phyloP scores from a whole-genome alignment of 2,329 filamentous ascomycete genomes.

The Hypomyces rosellus region DNA sequence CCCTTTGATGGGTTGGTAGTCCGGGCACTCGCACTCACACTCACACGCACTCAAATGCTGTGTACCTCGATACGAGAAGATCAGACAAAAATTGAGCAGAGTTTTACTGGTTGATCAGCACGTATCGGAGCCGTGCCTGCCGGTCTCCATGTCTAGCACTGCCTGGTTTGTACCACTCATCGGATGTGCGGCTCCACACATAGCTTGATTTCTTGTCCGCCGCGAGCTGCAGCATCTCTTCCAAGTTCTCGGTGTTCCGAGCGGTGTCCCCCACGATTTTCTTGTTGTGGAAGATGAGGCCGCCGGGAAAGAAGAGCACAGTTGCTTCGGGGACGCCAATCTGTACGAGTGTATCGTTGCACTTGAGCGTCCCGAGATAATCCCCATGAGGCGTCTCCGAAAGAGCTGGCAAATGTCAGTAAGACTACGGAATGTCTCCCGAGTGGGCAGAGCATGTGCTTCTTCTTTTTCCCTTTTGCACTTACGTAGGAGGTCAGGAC shows the following conservation, averaged over 20 bases:
- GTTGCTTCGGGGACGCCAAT: slow-evolving; percentile 40
- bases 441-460: too few species aligned
- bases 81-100: too few species aligned
- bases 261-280: slow-evolving; percentile 41
- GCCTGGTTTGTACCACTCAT: slow-evolving; percentile 52
- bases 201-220: slow-evolving; percentile 48
- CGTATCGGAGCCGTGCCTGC: slow-evolving; percentile 44
- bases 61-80: too few species aligned
- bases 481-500: slow-evolving; percentile 41
- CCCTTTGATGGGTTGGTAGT: too few species aligned
- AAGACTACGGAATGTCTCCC: too few species aligned
- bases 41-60: too few species aligned
- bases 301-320: slow-evolving; percentile 25
- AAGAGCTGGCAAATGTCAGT: not conserved
- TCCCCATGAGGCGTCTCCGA: slow-evolving; percentile 50
- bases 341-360: slow-evolving; percentile 57
- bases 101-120: slow-evolving; percentile 33
- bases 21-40: too few species aligned
- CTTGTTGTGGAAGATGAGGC: slow-evolving; percentile 49
- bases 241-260: slow-evolving; percentile 50
- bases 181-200: slow-evolving; percentile 47
- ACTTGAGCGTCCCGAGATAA: slow-evolving; percentile 54
- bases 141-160: slow-evolving; percentile 47
- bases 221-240: slow-evolving; percentile 53
- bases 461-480: not conserved